phyloP scores from a whole-genome alignment of 345 rosid species.

The Ailanthus altissimus region DNA sequence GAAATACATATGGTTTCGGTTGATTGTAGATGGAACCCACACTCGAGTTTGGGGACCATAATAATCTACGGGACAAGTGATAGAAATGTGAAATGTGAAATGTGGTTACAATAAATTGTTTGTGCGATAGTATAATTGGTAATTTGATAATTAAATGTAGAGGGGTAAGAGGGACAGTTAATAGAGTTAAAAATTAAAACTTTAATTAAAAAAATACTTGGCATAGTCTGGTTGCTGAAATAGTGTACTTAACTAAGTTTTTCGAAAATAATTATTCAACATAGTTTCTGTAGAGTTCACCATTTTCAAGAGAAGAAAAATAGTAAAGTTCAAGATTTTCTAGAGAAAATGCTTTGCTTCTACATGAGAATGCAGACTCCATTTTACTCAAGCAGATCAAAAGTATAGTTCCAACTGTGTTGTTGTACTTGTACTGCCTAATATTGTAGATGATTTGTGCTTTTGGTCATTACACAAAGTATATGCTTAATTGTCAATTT shows the following conservation, averaged over 20 bases:
- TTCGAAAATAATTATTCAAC: not conserved
- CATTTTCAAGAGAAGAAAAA: not conserved
- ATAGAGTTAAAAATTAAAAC: not conserved
- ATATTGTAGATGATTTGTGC: not conserved
- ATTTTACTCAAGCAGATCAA: not conserved
- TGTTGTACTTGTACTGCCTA: not conserved
- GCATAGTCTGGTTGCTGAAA: too few relatives aligned
- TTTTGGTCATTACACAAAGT: not conserved
- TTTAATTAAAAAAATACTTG: too few relatives aligned
- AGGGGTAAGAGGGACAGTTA: too few relatives aligned
- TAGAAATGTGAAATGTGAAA: not conserved
- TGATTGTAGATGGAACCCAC: conserved; percentile 15
- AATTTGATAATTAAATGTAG: too few relatives aligned
- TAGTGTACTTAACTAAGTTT: not conserved
- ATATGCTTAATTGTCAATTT: not conserved
- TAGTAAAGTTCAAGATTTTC: not conserved
- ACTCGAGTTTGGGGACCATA: not conserved
- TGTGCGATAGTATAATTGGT: not conserved
- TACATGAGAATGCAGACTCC: not conserved
- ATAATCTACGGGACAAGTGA: too few relatives aligned
- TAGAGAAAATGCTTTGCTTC: not conserved
- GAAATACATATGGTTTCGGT: conserved; percentile 17
- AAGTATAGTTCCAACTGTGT: not conserved
- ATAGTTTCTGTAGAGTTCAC: not conserved
- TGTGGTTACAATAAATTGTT: not conserved